Evolutionary conservation across 2,329 filamentous ascomycete genomes (phyloP), one percentile per base, ranked within the genome.

Genomic region (Aspergillus vadensis): DNA sequence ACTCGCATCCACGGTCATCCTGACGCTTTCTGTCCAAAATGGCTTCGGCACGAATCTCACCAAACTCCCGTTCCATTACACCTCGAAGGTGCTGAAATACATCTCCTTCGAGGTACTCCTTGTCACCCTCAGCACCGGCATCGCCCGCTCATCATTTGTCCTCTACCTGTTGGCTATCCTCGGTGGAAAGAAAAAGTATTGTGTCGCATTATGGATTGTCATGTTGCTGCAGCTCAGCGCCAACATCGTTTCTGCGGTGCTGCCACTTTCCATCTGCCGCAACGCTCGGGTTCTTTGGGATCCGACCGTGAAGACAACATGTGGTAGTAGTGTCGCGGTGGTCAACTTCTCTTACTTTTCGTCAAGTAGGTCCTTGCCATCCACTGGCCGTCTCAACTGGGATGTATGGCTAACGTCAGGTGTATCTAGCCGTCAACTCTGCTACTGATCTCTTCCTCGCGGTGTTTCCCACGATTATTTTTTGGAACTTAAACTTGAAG

Each of bases 401-500:
- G 5, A 2, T 25, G 25, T 25, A n/a, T 25, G 27, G 14, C 44
- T 59, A 21, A 64, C 51, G 12, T 6, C 38, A 8, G 30, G 21
- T 3, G 19, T 8, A 44, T 10, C 6, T 14, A 71, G 69, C 65
- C 5, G 67, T 71, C 55, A 73, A 73, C 48, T 68, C 70, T 2
- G 68, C 69, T 10, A 66, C 65, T 5, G 71, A 73, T 50, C 30
- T 73, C 12, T 72, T 72, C 55, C 58, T 73, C 8, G 70, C 71
- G 5, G 60, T 72, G 2, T 72, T 73, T 23, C 70, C 71, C 1
- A 70, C 70, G 0, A 32, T 68, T 4, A 59, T 73, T 2, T 72
- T 73, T 53, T 73, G 71, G 71, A 71, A 66, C 23, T 60, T 73
- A 5, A 72, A 72, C 44, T 56, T 73, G 21, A 71, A 71, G 44